Base-by-base conservation (phyloP, 768 basidiomycete genomes). In the Mycena indigotica region DNA sequence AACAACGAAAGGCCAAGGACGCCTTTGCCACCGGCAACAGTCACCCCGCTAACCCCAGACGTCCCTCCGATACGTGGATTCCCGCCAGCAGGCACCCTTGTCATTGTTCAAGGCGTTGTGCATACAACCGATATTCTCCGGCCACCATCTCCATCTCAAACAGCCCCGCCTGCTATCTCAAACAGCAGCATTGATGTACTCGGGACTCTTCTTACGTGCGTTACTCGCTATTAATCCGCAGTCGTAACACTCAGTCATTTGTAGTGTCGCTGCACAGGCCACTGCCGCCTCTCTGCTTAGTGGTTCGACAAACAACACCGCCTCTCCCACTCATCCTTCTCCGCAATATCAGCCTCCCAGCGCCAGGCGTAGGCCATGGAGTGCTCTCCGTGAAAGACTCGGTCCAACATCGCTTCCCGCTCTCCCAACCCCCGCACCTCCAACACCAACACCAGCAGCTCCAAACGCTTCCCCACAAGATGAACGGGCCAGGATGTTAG, bases 221-320 rank as follows among this genome's bases (percentile, higher is more conserved):
- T 73, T 2, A 15, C 23, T 15, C 45, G 28, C 15, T 38, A 38
- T 25, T 29, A 23, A 19, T 32, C 28, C 16, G 50, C 50, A 19
- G 4, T 45, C 32, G 16, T 55, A n/a, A 30, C 25, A 58, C 24
- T 48, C 40, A 50, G 28, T 39, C 17, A 19, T 17, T 19, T 68
- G 49, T 60, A 90, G 92, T 64, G 92, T 93, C 28, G 92, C 92
- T 3, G 91, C 92, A n/a, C 89, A 92, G 10, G 92, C 92, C n/a
- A 93, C 91, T 1, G 91, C 92, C 1, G 90, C 89, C 6, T 93
- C 92, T 3, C 79, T 91, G 26, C 78, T 91, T n/a, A 86, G 87
- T 1, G 89, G 89, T 30, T 82, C 85, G 35, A 65, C 67, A 41
- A 76, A 76, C n/a, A 75, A 77, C 24, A 73, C 70, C 66, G 28